Percentiles rank a stretch among this genome's conserved stretches.
Conservation (phyloP, 306 rosid species). For the Sindora glabra region DNA sequence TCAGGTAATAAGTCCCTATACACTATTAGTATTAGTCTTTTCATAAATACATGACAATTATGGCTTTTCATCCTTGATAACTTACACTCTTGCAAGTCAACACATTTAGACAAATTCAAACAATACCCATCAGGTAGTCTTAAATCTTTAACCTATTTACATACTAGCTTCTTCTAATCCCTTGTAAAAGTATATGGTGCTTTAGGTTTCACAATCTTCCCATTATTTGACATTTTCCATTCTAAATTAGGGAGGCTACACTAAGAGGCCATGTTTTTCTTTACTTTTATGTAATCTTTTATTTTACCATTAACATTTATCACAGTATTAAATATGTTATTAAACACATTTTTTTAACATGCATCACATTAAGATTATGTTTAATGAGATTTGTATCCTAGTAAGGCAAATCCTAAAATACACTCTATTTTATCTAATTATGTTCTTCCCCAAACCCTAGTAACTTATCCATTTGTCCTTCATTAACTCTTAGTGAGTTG, state of each 20-base stretch:
- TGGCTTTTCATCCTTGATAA: no score
- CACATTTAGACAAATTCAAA: no score
- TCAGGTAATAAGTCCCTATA: no score
- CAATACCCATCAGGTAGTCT: neutral
- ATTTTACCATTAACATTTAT: no score
- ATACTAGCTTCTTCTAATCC: neutral
- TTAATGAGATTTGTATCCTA: no score
- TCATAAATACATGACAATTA: no score
- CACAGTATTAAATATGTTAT: no score
- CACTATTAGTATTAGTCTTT: no score
- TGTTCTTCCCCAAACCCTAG: neutral
- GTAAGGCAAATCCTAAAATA: neutral
- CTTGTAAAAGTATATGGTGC: neutral
- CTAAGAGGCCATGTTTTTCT: neutral
- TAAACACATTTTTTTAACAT: no score
- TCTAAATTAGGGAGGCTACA: neutral
- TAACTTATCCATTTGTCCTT: no score
- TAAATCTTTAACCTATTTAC: neutral
- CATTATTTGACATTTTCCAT: neutral
- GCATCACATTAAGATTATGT: no score
- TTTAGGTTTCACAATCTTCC: neutral
- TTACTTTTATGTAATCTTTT: neutral
- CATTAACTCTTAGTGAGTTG: neutral
- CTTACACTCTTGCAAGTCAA: no score
- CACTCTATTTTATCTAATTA: neutral